These are phyloP conservation scores for Hydrangea macrophylla DNA, from an alignment of 148 eudicot genomes.

Conservation along the genomic window DNA sequence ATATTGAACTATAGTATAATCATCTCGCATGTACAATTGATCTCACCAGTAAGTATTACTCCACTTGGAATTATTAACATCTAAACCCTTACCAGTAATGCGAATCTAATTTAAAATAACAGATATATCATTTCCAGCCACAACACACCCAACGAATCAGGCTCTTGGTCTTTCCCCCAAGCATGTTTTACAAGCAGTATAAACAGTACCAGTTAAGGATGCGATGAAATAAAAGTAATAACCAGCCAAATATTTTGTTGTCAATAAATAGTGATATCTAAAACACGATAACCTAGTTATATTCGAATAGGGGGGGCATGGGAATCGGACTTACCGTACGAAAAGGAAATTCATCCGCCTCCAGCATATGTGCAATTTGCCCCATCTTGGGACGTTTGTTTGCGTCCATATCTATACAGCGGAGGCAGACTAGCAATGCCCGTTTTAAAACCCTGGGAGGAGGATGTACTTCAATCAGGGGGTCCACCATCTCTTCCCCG, in stretches of 20 bases:
- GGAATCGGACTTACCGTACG: conserved; percentile 54
- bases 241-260: neutral
- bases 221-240: neutral
- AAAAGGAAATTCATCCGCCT: conserved; percentile 88
- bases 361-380: conserved; percentile 95
- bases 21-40: too few relatives aligned
- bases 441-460: conserved; percentile 78
- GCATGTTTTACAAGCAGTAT: neutral
- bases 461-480: conserved; percentile 52
- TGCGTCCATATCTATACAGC: conserved; percentile 87
- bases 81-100: too few relatives aligned
- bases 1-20: too few relatives aligned
- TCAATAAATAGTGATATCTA: neutral
- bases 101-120: neutral
- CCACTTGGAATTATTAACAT: too few relatives aligned
- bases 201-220: neutral
- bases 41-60: too few relatives aligned
- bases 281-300: neutral
- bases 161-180: neutral
- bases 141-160: neutral
- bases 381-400: conserved; percentile 94
- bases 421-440: conserved; percentile 75
- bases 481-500: conserved; percentile 77
- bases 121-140: neutral
- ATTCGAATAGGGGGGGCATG: neutral